Base-by-base conservation (phyloP, 805 yeast species). In the Isabelozyma rhagii region DNA sequence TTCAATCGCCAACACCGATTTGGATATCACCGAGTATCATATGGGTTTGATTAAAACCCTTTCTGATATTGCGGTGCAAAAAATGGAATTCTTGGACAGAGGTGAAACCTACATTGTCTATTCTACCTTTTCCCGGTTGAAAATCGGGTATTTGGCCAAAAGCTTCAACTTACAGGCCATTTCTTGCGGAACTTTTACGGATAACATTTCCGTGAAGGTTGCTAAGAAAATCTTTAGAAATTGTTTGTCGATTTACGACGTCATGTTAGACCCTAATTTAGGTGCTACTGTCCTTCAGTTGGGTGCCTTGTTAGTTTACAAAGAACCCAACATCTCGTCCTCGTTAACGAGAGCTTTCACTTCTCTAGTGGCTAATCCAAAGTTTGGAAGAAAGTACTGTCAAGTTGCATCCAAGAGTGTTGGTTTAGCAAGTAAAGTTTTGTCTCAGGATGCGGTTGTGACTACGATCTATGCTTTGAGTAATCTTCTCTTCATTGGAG, bases 391-490 rank as follows among this genome's bases (percentile, higher is more conserved):
- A 4, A 64, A 62, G 0, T 70, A 80, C 41, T 84, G 90, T 39
- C 63, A 71, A 43, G 68, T 72, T 5, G 77, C 85, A 2, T 79
- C 94, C 0, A 66, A 69, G 47, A 69, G 81, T 38, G 80, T 91
- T 39, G 87, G 92, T 0, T 64, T 79, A 45, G 90, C 92, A 3
- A 72, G 89, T 55, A 80, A 79, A 49, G 80, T 82, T 8, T 72
- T 87, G 47, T 81, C 91, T 15, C 93, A 90, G 60, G 97, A 91
- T 61, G 82, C 89, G 1, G 84, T 87, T 18, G 88, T 91, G 8
- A 85, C 96, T 7, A 80, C 93, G 1, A 83, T 94, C 46, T 94
- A 94, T 67, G 84, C 96, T 0, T 75, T 93, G 54, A 82, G 88
- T 15, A 94, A 94, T 62, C 65, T 87, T 51, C 68, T 93, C 31